Conservation (phyloP, 169 alveolate genomes). For the Condylostoma magnum region DNA sequence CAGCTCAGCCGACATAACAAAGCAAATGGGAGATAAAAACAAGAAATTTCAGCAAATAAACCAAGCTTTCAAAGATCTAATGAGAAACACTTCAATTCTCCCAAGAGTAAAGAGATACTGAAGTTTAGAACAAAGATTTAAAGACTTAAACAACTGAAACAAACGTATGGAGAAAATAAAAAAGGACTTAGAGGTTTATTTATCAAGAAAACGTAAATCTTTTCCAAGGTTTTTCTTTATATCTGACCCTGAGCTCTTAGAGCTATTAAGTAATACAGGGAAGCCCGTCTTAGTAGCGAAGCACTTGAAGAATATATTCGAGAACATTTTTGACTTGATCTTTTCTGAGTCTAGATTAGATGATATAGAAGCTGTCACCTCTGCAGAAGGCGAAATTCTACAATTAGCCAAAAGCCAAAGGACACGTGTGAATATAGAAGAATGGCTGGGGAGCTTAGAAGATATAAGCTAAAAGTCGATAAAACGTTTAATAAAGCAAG, state of each 20-base stretch:
- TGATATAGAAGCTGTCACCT: not conserved
- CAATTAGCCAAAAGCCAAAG: not conserved
- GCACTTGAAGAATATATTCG: not conserved
- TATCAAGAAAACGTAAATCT: not conserved
- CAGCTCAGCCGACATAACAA: constrained; percentile 14
- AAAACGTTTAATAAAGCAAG: not conserved
- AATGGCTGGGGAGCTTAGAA: not conserved
- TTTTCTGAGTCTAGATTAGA: not conserved
- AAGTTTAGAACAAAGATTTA: not conserved
- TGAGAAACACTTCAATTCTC: not conserved
- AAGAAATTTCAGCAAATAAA: not conserved
- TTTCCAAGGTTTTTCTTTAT: constrained; percentile 5
- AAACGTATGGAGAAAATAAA: not conserved
- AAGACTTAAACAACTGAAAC: not conserved
- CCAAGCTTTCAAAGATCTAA: not conserved
- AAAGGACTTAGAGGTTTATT: not conserved
- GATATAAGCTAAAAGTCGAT: not conserved
- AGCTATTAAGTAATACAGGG: not conserved
- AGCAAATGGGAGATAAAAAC: not conserved
- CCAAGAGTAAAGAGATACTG: not conserved
- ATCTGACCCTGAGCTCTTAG: not conserved
- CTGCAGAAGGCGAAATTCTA: not conserved
- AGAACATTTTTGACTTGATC: not conserved
- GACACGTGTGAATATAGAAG: not conserved
- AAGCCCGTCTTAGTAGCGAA: not conserved